These are phyloP conservation scores for Hevea brasiliensis DNA, from an alignment of 345 rosid genomes.

Conservation along the genomic window DNA sequence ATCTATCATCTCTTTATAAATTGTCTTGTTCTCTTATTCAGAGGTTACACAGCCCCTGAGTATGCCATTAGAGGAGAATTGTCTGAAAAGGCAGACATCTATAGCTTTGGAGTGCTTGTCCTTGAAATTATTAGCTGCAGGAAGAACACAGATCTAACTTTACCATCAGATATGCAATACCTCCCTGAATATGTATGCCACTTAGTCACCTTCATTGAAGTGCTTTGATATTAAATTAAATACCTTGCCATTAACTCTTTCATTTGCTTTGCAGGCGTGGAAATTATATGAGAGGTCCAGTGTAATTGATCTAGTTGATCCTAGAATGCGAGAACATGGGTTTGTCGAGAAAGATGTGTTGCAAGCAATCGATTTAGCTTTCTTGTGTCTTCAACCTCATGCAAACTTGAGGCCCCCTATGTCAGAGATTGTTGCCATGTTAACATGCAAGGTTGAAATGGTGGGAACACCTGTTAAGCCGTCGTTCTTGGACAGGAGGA, in stretches of 20 bases:
- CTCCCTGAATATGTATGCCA: slow-evolving; percentile 65
- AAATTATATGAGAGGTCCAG: slow-evolving; percentile 44
- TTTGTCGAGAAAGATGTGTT: slow-evolving; percentile 39
- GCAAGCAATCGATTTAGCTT: slow-evolving; percentile 50
- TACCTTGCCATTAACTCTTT: neutral
- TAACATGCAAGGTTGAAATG: slow-evolving; percentile 45
- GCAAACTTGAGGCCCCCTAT: slow-evolving; percentile 54
- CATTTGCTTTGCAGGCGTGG: slow-evolving; percentile 51
- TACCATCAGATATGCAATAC: slow-evolving; percentile 65
- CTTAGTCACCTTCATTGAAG: neutral
- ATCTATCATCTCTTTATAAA: neutral
- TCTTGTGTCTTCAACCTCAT: slow-evolving; percentile 56
- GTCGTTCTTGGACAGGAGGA: slow-evolving; percentile 36
- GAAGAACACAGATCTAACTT: slow-evolving; percentile 55
- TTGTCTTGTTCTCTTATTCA: slow-evolving; percentile 1
- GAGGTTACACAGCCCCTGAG: slow-evolving; percentile 76
- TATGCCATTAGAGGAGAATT: slow-evolving; percentile 66
- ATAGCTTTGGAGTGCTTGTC: slow-evolving; percentile 65
- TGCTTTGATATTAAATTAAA: neutral
- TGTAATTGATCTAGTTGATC: slow-evolving; percentile 48
- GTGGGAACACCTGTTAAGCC: slow-evolving; percentile 41
- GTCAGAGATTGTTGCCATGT: slow-evolving; percentile 60
- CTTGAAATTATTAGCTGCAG: slow-evolving; percentile 65
- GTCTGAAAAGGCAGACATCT: slow-evolving; percentile 71
- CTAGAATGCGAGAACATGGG: slow-evolving; percentile 39